Conservation (phyloP, 768 basidiomycete genomes). For the Termitomyces sp. region DNA sequence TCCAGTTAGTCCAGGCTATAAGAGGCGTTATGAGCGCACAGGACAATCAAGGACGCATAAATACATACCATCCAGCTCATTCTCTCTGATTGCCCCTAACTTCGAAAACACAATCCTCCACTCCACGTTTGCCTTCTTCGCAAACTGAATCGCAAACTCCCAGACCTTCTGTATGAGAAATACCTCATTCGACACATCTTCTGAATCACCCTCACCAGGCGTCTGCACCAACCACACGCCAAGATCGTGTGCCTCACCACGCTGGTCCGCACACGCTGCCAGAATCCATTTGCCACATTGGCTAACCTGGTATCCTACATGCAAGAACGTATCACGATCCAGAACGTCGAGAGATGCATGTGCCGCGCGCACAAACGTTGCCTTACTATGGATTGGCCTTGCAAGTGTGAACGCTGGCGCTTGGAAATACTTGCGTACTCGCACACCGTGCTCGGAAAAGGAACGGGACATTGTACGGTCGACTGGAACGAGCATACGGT, state of each 20-base stretch:
- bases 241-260: slow-evolving; percentile 69
- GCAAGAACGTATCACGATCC: slow-evolving; percentile 53
- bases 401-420: slow-evolving; percentile 64
- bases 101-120: slow-evolving; percentile 77
- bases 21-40: slow-evolving; percentile 3
- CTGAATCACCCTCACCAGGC: slow-evolving; percentile 12
- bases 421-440: slow-evolving; percentile 48
- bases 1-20: slow-evolving; percentile 62
- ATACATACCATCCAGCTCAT: slow-evolving; percentile 62
- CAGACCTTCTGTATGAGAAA: slow-evolving; percentile 60
- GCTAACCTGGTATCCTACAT: slow-evolving; percentile 70
- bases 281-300: slow-evolving; percentile 72
- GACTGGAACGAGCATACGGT: slow-evolving; percentile 58
- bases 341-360: slow-evolving; percentile 38
- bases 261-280: slow-evolving; percentile 70
- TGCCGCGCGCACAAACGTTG: slow-evolving; percentile 31
- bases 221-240: slow-evolving; percentile 60
- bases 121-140: slow-evolving; percentile 64
- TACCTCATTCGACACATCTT: slow-evolving; percentile 24
- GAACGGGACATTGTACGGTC: slow-evolving; percentile 56
- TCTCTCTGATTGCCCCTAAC: slow-evolving; percentile 51
- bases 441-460: slow-evolving; percentile 35
- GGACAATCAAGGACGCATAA: slow-evolving; percentile 42
- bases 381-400: slow-evolving; percentile 33
- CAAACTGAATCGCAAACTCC: slow-evolving; percentile 61